Base-by-base conservation (phyloP, 179 eudicot species). In the Sideroxylon spinosum region DNA sequence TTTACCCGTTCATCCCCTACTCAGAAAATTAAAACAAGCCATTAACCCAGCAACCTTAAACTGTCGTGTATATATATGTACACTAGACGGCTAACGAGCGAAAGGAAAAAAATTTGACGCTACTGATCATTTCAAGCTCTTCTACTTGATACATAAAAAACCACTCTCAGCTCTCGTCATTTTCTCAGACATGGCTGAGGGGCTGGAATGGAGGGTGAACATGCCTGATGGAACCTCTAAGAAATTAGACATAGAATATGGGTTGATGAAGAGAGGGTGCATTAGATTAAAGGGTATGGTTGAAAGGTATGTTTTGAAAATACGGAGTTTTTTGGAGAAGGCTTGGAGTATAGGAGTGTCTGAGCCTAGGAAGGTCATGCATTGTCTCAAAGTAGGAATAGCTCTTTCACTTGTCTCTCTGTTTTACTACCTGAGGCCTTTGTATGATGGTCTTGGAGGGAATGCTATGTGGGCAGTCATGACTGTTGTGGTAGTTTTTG, bases 381-480 rank as follows among this genome's bases (percentile, higher is more conserved):
- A 94, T 81, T 85, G 96, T 67, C 73, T 94, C 67, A 94, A 92
- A 86, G 97, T 92, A 37, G 95, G 94, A 16, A 49, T 89, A 59
- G 96, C 96, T 10, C 94, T 94, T 68, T 86, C 90, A 6, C 71
- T 92, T 17, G 97, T 94, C 52, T 94, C 98, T 2, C 69, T 87
- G 22, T 90, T 94, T 80, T 94, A 94, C 56, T 94, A 91, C 86
- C 79, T 89, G 90, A 94, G 95, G 84, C 94, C 98, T 72, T 84
- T 94, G 71, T 94, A 92, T 81, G 91, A 92, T 8, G 90, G 97
- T 49, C 86, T 91, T 68, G 98, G 98, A 72, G 89, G 93, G 62
- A 92, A 82, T 89, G 97, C 97, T 79, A 94, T 94, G 96, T 92
- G 97, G 94, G 97, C 97, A 0, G 84, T 94, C 57, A 89, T 94